Evolutionary conservation across 2,329 filamentous ascomycete genomes (phyloP), one percentile per base, ranked within the genome.

Genomic region (Dactylella cylindrospora): DNA sequence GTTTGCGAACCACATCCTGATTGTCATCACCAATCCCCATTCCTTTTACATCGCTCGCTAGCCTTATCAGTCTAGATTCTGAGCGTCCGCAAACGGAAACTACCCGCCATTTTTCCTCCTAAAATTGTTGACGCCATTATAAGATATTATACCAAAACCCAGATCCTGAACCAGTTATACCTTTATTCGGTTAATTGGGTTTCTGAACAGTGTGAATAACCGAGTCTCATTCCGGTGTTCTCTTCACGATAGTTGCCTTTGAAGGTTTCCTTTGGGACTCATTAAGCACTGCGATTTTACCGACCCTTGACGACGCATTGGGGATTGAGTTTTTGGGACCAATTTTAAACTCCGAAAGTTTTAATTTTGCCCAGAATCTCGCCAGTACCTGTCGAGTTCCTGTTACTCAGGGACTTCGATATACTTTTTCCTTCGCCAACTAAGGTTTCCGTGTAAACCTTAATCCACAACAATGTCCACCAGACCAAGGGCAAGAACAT

Each of bases 401-500:
- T 60, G 20, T 40, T 40, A 31, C 41, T 49, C 43, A 57, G 52
- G 52, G 51, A 25, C 29, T 19, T 12, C 31, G 31, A 13, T 47
- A 12, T 40, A 55, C 25, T 43, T 39, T 55, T 29, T 55, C 36
- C 20, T 33, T 29, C 33, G 33, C 41, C 41, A 41, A 55, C 15
- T 33, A 49, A 46, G 51, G 31, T 38, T 31, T 38, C 8, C 20
- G 2, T 17, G 5, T 7, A 25, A 53, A 53, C 15, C 23, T 26
- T 45, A 36, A 15, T 22, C 17, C 10, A n/a, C 23, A 17, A 33
- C 15, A 15, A 61, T 53, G 55, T 26, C 41, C 26, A 40, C 55
- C 17, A 61, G 55, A 44, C 55, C 55, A 6, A 29, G 55, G 29
- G 52, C 55, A 38, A 47, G 41, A 44, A 61, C 55, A 7, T 19